Percentiles rank a stretch among this genome's conserved stretches.
These are phyloP conservation scores for Alternaria metachromatica DNA, from an alignment of 2,329 filamentous ascomycete species.

Conservation along the genomic window DNA sequence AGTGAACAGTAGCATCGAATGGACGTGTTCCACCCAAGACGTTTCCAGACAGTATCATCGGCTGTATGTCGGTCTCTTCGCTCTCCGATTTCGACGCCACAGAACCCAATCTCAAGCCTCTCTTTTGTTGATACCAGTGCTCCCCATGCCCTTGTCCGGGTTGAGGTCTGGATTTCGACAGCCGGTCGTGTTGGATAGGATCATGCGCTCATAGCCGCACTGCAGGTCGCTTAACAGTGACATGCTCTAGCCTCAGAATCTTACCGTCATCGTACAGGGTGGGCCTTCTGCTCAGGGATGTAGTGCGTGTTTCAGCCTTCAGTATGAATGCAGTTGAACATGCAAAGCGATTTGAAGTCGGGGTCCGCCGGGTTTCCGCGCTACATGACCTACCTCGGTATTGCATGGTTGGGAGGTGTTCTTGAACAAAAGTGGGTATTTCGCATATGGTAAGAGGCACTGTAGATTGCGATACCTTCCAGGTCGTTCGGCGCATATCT, in stretches of 20 bases:
- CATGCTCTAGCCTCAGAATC: neutral
- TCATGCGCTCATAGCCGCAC: neutral
- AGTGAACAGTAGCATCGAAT: neutral
- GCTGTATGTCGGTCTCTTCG: neutral
- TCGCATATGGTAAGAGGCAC: neutral
- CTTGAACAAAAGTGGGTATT: neutral
- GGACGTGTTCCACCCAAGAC: neutral
- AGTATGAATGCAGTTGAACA: neutral
- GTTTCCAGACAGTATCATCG: neutral
- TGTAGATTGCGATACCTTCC: neutral
- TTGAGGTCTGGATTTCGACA: neutral
- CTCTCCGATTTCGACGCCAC: neutral
- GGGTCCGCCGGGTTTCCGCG: neutral
- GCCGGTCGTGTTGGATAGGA: neutral
- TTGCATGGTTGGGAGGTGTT: neutral
- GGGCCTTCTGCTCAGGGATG: neutral
- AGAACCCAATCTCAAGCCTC: neutral
- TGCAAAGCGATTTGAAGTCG: neutral
- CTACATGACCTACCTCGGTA: neutral
- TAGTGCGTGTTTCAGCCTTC: neutral
- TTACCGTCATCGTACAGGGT: neutral
- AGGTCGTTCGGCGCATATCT: neutral
- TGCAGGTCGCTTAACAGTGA: neutral
- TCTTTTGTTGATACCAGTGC: neutral
- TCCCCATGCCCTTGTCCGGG: neutral